Conservation (phyloP, 2,329 filamentous ascomycete genomes). For the Colletotrichum sansevieriae region DNA sequence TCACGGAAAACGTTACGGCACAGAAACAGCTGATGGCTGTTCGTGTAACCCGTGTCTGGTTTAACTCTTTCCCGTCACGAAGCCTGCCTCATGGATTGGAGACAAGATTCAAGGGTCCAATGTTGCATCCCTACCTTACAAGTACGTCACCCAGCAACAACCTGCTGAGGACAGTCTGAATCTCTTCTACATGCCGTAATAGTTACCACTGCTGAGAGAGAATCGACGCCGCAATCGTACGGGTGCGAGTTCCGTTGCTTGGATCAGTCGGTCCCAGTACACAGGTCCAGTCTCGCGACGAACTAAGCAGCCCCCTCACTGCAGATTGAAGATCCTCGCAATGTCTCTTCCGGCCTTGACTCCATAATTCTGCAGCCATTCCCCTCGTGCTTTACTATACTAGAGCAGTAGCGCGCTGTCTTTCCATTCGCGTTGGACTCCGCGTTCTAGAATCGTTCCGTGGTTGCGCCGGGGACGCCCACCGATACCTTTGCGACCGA, state of each 20-base stretch:
- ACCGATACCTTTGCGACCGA: slow-evolving; percentile 21
- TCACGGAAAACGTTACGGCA: slow-evolving; percentile 40
- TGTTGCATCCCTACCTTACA: slow-evolving; percentile 19
- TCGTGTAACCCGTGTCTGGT: slow-evolving; percentile 4
- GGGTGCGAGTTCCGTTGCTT: slow-evolving; percentile 13
- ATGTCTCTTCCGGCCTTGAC: slow-evolving; percentile 15
- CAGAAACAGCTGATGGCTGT: slow-evolving; percentile 39
- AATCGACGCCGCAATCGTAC: background rate
- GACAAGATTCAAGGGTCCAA: slow-evolving; percentile 7
- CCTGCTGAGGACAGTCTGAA: no score
- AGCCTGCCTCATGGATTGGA: slow-evolving; percentile 7
- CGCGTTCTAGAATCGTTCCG: slow-evolving; percentile 30
- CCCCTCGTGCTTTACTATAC: background rate
- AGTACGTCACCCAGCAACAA: slow-evolving; percentile 22
- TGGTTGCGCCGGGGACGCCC: slow-evolving; percentile 35
- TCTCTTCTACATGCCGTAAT: background rate
- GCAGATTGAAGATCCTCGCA: slow-evolving; percentile 23
- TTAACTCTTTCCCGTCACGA: slow-evolving; percentile 23
- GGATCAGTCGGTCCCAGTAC: background rate
- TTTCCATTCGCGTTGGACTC: slow-evolving; percentile 11
- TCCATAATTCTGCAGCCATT: slow-evolving; percentile 30
- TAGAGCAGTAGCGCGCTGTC: background rate
- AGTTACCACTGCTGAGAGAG: background rate
- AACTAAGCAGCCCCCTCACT: background rate
- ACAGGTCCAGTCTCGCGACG: slow-evolving; percentile 18